These are phyloP conservation scores for Entomophthora muscae DNA, from an alignment of 371 early-diverging fungal species.

Conservation along the genomic window DNA sequence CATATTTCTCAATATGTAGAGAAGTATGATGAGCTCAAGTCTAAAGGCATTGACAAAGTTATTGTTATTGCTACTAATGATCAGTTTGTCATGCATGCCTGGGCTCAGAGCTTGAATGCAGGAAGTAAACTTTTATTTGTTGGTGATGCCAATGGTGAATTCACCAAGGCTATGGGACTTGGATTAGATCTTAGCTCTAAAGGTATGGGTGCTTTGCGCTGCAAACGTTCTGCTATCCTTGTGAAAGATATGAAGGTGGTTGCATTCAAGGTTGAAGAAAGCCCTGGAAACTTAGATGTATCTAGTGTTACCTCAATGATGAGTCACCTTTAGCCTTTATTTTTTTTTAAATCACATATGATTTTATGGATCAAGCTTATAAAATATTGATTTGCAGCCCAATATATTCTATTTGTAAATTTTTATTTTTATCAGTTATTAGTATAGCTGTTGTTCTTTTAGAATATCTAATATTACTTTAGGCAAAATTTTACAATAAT, in stretches of 20 bases:
- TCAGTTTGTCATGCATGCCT: conserved; percentile 55
- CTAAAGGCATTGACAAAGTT: conserved; percentile 46
- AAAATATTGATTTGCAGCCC: too few relatives aligned
- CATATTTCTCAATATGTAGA: conserved; percentile 43
- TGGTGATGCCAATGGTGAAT: conserved; percentile 44
- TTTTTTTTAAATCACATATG: too few relatives aligned
- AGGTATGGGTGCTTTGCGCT: conserved; percentile 13
- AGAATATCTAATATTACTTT: too few relatives aligned
- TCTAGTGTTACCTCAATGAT: too few relatives aligned
- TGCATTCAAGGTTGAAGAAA: conserved; percentile 46
- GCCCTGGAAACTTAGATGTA: too few relatives aligned
- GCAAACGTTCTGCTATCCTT: conserved; percentile 46
- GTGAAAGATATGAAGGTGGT: conserved; percentile 43
- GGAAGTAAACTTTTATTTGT: conserved; percentile 42
- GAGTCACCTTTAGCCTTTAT: too few relatives aligned
- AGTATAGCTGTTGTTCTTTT: too few relatives aligned
- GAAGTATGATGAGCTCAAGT: conserved; percentile 29
- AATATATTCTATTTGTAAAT: too few relatives aligned
- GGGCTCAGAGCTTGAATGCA: conserved; percentile 36
- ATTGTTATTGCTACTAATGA: conserved; percentile 37
- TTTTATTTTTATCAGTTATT: too few relatives aligned
- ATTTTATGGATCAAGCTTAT: too few relatives aligned
- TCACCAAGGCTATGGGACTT: conserved; percentile 37
- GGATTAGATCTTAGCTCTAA: conserved; percentile 23
- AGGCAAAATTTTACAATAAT: too few relatives aligned